Base-by-base conservation (phyloP, 768 basidiomycete species). In the Podaxis sp. region DNA sequence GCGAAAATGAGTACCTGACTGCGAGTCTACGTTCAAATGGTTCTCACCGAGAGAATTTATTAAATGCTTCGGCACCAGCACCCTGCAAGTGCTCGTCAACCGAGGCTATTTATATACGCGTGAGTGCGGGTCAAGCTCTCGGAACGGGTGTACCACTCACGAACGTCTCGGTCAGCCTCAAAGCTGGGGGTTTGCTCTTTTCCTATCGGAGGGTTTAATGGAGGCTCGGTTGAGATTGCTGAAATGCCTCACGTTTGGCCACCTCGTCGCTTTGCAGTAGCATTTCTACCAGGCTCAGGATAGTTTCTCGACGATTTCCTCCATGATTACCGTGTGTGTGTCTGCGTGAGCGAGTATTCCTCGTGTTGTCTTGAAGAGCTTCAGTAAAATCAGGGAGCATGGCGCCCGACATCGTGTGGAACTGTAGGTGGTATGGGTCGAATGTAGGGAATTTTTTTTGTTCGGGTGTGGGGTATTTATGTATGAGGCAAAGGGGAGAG, bases 71-170 rank as follows among this genome's bases (percentile, higher is more conserved):
- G 4, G 88, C 87, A 11, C 89, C 89, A 11, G 80, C 81, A 63
- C 77, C 79, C 73, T 90, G 88, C n/a, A 86, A 70, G 66, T 88
- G 85, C 65, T 91, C 89, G 66, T 90, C 86, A 60, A 87, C 84
- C 49, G 80, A 83, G 6, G 86, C 88, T 87, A 56, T 37, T 11
- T 24, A 40, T 50, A 46, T 36, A 47, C 46, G 47, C 24, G 2
- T 52, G 52, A 50, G 41, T 27, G 49, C 25, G 43, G 57, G 43
- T 1, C 29, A 22, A 47, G 46, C 17, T 11, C 36, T 27, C 53
- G 43, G 24, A n/a, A 51, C 29, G 36, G 36, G 19, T 50, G 29
- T 49, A 17, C 29, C 37, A 87, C 88, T 79, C 70, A 89, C 88
- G 85, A 65, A 84, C 82, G 65, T 87, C 87, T 67, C 75, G 77